Evolutionary conservation across 192 early-diverging fungal species (phyloP).

Genomic region (Lobosporangium transversale): DNA sequence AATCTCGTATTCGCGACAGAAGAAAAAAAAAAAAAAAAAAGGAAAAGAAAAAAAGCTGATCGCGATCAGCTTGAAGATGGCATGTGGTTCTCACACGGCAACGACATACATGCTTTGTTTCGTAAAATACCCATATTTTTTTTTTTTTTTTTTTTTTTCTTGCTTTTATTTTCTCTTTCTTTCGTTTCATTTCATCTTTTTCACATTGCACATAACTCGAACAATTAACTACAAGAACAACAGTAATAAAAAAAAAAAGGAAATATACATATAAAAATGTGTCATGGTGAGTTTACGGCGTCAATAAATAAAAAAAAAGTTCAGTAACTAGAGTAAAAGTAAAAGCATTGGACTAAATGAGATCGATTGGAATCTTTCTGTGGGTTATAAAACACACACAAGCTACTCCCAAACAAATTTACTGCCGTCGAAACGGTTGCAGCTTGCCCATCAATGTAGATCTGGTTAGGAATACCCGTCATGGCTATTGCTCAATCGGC

Average conservation of each 20-base stretch:
- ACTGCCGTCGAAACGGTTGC: conserved; percentile 18
- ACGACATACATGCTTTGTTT: too few species aligned
- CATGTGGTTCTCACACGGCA: too few species aligned
- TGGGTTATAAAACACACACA: not conserved
- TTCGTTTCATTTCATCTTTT: not conserved
- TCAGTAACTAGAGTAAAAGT: too few species aligned
- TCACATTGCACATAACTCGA: not conserved
- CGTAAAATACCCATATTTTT: too few species aligned
- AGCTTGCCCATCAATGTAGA: conserved; percentile 22
- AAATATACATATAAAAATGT: too few species aligned
- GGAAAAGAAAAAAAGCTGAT: conserved; percentile 2
- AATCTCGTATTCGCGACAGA: not conserved
- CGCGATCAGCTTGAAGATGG: not conserved
- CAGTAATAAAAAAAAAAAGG: too few species aligned
- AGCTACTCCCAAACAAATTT: conserved; percentile 18
- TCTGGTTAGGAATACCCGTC: conserved; percentile 6
- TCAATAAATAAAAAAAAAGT: too few species aligned
- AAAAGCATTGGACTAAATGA: too few species aligned
- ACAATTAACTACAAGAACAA: not conserved
- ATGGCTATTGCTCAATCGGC: conserved; percentile 18
- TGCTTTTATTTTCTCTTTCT: not conserved
- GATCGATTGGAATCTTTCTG: too few species aligned
- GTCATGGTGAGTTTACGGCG: too few species aligned
- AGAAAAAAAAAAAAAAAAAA: not conserved
- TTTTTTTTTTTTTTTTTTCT: not conserved